Evolutionary conservation across 371 early-diverging fungal genomes (phyloP), one percentile per base, ranked within the genome.

Genomic region (Mycotypha africana): DNA sequence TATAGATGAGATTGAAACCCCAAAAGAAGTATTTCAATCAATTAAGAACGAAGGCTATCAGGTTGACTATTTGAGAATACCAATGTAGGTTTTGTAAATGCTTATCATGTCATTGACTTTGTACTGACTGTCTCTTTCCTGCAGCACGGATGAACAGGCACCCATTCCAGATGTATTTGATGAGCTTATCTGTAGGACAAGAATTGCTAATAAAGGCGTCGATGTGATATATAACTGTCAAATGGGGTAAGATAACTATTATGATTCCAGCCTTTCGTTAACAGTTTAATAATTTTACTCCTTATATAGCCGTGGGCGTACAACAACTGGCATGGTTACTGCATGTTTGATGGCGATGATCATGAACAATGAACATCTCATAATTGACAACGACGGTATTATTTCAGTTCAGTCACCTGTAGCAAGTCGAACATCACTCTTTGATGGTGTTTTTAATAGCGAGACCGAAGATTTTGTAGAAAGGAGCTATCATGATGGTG

Each of bases 221-320:
- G 79, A 81, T 47, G 65, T 78, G 10, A 48, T 89, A 32, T 89
- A 85, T 60, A 88, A 88, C 47, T 89, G 89, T 56, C 89, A 89
- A 50, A 89, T 89, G 89, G 89, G 89, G 76, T 76, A 56, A 42
- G n/a, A n/a, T n/a, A n/a, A n/a, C n/a, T n/a, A n/a, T n/a, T n/a
- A n/a, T n/a, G n/a, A n/a, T n/a, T n/a, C n/a, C n/a, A n/a, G n/a
- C n/a, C n/a, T n/a, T n/a, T n/a, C n/a, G n/a, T n/a, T n/a, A n/a
- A n/a, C n/a, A n/a, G n/a, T n/a, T 23, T n/a, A 15, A 23, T 39
- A 25, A 23, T 39, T 23, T 10, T 5, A 16, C 46, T 39, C 26
- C 43, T 33, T 12, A n/a, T 37, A 7, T 49, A 74, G 74, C 2
- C 83, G 84, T 19, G 86, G 86, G 15, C 64, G 86, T 14, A 86